These are phyloP conservation scores for Bacterosira constricta DNA, from an alignment of 108 stramenopile species.

Conservation along the genomic window DNA sequence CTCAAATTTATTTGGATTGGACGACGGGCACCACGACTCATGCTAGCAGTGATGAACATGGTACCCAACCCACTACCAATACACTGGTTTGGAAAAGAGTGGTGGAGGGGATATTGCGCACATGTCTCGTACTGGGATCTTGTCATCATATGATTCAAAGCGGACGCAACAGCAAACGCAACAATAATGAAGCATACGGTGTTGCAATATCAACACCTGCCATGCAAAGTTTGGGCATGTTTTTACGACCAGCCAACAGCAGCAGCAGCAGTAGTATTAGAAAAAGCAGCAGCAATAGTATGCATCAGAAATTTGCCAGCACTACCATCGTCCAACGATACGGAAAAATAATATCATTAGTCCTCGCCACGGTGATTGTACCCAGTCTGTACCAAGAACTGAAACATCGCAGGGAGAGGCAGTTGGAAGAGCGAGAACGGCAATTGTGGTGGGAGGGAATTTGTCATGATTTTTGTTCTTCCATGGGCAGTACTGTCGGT, in stretches of 20 bases:
- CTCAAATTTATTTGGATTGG: conserved; percentile 44
- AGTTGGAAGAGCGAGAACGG: conserved; percentile 28
- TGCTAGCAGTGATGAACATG: background rate
- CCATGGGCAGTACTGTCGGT: background rate
- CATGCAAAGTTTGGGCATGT: conserved; percentile 44
- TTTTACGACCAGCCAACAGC: conserved; percentile 16
- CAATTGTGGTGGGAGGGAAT: conserved; percentile 12
- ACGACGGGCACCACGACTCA: conserved; percentile 6
- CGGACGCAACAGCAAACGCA: background rate
- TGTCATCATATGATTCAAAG: conserved; percentile 8
- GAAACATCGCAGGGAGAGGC: conserved; percentile 19
- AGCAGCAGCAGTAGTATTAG: background rate
- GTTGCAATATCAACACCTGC: conserved; percentile 48
- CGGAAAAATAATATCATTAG: conserved; percentile 27
- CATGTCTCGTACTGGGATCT: conserved; percentile 40
- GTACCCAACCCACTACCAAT: background rate
- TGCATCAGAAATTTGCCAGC: background rate
- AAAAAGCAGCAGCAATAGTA: background rate
- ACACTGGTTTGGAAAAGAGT: conserved; percentile 23
- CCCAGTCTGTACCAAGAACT: conserved; percentile 40
- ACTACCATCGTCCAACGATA: conserved; percentile 13
- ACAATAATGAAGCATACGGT: conserved; percentile 8
- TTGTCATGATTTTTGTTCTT: conserved; percentile 8
- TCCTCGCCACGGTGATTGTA: conserved; percentile 30
- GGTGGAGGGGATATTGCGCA: conserved; percentile 27